Evolutionary conservation across 1,284 basidiomycete genomes (phyloP), one percentile per base, ranked within the genome.

Genomic region (Ustilago loliicola): DNA sequence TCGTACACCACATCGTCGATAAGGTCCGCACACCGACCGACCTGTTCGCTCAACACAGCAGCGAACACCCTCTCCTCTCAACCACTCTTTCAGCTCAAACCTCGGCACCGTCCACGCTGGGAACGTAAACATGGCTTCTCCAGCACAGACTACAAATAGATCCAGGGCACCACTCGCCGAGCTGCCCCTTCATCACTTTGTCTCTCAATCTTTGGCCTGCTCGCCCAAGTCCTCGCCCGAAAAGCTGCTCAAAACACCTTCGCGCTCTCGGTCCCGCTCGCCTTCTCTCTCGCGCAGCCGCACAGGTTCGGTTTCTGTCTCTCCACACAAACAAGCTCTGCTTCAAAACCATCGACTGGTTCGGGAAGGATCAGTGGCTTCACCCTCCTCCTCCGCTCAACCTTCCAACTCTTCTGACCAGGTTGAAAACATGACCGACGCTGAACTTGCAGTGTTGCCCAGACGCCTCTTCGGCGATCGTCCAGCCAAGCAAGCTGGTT

Each of bases 311-410:
- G 47, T 66, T 21, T 72, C 74, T 5, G 74, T 77, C 21, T 77
- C 74, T 17, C 74, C 74, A 5, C 74, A 77, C 50, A 77, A 77
- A 27, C 74, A 77, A 48, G 74, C 69, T 27, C 25, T 77, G 17
- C 45, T 77, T 7, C 74, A 77, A 23, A 72, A 64, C 51, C 74
- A 77, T 45, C 61, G 69, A 15, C 61, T 66, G 5, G 69, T 68
- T 34, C 69, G 74, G 42, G 69, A 71, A 58, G 73, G 68, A 10
- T 68, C 73, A 1, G 54, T 50, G 13, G 70, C 61, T 5, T 72
- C 70, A 3, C 70, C 64, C 10, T 72, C 69, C 10, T 40, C 48
- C 48, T 27, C 48, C 9, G 25, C 62, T 6, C 69, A 59, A 9
- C 47, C 51, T 15, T 34, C 47, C 6, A 10, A 10, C 50, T 19